A percentile compares a stretch with the other conserved stretches of the same genome.
Evolutionary conservation across 1,139 yeast species (phyloP).

Genomic region (Diutina siamensis): DNA sequence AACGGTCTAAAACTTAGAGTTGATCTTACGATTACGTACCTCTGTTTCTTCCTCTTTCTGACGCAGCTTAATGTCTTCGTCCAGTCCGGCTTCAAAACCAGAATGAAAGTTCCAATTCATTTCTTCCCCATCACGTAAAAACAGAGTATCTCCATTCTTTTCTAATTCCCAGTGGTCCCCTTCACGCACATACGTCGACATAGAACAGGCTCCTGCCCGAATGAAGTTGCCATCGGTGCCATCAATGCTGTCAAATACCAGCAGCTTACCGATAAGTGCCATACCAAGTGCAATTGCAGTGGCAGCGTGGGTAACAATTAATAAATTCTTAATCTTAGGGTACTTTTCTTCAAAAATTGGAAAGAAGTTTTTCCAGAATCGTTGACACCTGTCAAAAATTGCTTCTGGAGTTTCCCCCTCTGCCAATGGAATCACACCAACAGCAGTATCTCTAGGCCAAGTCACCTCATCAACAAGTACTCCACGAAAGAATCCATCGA

Average conservation of each 20-base stretch:
- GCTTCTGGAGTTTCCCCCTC: slow-evolving; percentile 58
- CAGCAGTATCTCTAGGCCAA: slow-evolving; percentile 22
- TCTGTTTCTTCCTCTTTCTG: slow-evolving; percentile 6
- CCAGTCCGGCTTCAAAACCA: slow-evolving; percentile 5
- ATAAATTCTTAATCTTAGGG: slow-evolving; percentile 44
- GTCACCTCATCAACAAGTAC: slow-evolving; percentile 32
- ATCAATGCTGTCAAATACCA: slow-evolving; percentile 44
- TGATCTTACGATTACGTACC: slow-evolving; percentile 7
- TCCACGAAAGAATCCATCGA: slow-evolving; percentile 38
- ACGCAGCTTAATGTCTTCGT: slow-evolving; percentile 6
- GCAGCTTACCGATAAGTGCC: slow-evolving; percentile 33
- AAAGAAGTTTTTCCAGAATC: slow-evolving; percentile 40
- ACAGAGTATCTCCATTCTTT: slow-evolving; percentile 60
- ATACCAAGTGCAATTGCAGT: slow-evolving; percentile 70
- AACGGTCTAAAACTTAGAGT: neutral
- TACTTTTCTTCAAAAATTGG: slow-evolving; percentile 37
- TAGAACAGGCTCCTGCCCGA: slow-evolving; percentile 35
- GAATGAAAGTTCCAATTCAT: slow-evolving; percentile 56
- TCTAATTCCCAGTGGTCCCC: slow-evolving; percentile 37
- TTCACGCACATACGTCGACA: slow-evolving; percentile 23
- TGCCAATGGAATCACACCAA: slow-evolving; percentile 39
- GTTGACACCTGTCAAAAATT: slow-evolving; percentile 41
- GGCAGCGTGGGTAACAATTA: slow-evolving; percentile 77
- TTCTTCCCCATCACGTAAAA: slow-evolving; percentile 67
- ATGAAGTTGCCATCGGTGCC: slow-evolving; percentile 11